Evolutionary conservation across 1,284 basidiomycete species (phyloP), one percentile per base, ranked within the genome.

Genomic region (Testicularia cyperi): DNA sequence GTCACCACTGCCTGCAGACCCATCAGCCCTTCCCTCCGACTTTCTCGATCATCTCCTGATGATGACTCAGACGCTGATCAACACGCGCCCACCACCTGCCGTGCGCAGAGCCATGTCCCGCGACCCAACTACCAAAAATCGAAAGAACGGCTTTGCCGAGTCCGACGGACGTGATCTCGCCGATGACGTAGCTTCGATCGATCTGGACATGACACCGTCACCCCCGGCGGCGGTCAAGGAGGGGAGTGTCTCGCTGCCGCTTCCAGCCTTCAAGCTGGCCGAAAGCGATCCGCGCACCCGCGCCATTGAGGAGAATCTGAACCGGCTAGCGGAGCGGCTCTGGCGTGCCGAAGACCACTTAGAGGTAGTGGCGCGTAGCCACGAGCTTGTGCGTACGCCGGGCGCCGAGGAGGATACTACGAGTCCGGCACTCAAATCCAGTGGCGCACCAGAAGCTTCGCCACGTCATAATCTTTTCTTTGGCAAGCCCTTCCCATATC

Each of bases 41-140:
- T 70, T 72, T 25, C 44, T 72, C 36, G 70, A 72, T 53, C 68
- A 72, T 38, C 61, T 72, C 38, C 44, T 61, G 19, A 48, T 69
- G 38, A 53, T 72, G 39, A 72, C 70, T 27, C 56, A 66, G 44
- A 48, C 53, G 4, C 33, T 72, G 23, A 60, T 68, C 53, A 57
- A 66, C 47, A 51, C 45, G 13, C 61, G 32, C 26, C 68, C 62
- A 16, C 63, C 65, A 10, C 48, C 65, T 15, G 38, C 61, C 12
- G 31, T 62, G 14, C 45, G 23, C 15, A 33, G 54, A n/a, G 44
- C 49, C 42, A 58, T 60, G 53, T 48, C 42, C n/a, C 33, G 42
- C 23, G 63, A 58, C 15, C 51, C 57, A 22, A 53, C 56, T 5
- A 34, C 14, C 9, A 35, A 13, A 7, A 20, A 35, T 15, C 35